Conservation (phyloP, 2,329 filamentous ascomycete species). For the Botrytis hyacinthi region DNA sequence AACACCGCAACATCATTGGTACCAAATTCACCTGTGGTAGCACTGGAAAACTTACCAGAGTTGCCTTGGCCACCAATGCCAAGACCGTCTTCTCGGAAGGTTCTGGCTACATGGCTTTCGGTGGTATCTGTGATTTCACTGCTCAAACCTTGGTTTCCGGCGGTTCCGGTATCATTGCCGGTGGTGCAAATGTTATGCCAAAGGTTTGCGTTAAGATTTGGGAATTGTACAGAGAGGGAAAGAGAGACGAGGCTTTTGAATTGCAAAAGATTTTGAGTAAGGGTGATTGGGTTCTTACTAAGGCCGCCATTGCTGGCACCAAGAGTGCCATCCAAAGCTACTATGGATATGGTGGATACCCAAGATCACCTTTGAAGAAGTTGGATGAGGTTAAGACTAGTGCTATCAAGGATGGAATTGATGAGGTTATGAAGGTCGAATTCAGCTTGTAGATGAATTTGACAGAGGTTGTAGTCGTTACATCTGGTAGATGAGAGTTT, state of each 20-base stretch:
- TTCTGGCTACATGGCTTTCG: conserved; percentile 78
- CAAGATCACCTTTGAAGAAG: conserved; percentile 68
- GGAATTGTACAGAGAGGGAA: conserved; percentile 71
- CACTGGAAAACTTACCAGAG: conserved; percentile 83
- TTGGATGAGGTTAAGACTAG: conserved; percentile 56
- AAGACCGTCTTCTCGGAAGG: conserved; percentile 60
- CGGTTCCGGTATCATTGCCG: conserved; percentile 81
- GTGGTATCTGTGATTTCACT: conserved; percentile 85
- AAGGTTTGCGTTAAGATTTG: conserved; percentile 77
- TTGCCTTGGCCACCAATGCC: conserved; percentile 70
- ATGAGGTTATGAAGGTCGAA: conserved; percentile 66
- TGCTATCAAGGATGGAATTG: conserved; percentile 54
- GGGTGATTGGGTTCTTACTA: conserved; percentile 81
- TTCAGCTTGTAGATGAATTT: conserved; percentile 38
- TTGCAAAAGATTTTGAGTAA: conserved; percentile 76
- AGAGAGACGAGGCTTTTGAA: conserved; percentile 70
- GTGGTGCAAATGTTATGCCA: conserved; percentile 81
- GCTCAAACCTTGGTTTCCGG: conserved; percentile 76
- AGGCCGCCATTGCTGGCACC: conserved; percentile 80
- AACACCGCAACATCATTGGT: conserved; percentile 80
- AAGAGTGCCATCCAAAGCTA: conserved; percentile 79
- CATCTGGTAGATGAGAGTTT: neutral
- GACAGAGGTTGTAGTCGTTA: neutral
- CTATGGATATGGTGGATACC: conserved; percentile 77
- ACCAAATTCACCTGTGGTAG: conserved; percentile 93